Percentiles rank a stretch among this genome's conserved stretches.
phyloP scores from a whole-genome alignment of 2,329 filamentous ascomycete species.

The Penicillium sp. region DNA sequence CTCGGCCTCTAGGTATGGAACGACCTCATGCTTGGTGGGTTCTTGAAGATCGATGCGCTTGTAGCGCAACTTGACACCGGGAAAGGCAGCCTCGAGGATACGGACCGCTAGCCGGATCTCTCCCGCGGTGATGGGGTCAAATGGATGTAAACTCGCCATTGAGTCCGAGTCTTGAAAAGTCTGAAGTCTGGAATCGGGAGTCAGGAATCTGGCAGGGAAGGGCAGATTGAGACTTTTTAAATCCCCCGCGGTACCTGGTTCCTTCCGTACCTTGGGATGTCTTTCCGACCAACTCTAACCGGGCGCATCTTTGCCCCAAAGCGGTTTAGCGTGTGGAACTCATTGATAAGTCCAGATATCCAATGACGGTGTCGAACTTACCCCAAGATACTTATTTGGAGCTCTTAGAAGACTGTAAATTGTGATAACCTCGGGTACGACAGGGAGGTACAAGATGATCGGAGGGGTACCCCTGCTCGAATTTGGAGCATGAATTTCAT shows the following conservation, averaged over 20 bases:
- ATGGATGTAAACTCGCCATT: constrained; percentile 36
- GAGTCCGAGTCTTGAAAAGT: background rate
- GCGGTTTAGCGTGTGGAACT: constrained; percentile 11
- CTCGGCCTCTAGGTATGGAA: constrained; percentile 64
- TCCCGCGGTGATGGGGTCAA: constrained; percentile 40
- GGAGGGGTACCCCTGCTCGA: background rate
- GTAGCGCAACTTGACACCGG: constrained; percentile 46
- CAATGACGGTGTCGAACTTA: too few relatives aligned
- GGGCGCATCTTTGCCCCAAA: constrained; percentile 18
- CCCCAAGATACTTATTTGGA: too few relatives aligned
- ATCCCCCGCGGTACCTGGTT: background rate
- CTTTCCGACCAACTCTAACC: constrained; percentile 1
- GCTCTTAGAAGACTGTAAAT: background rate
- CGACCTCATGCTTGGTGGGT: constrained; percentile 58
- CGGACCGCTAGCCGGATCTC: constrained; percentile 43
- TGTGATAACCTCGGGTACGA: background rate
- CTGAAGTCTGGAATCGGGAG: background rate
- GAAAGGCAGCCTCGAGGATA: constrained; percentile 38
- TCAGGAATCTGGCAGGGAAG: background rate
- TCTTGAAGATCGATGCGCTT: constrained; percentile 68
- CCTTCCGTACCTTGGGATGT: constrained; percentile 6
- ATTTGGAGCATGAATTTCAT: too few relatives aligned
- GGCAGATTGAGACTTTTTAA: constrained; percentile 9
- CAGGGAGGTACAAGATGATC: background rate
- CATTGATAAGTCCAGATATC: background rate